phyloP scores from a whole-genome alignment of 2,329 filamentous ascomycete genomes.

The Ophiostoma piceae region DNA sequence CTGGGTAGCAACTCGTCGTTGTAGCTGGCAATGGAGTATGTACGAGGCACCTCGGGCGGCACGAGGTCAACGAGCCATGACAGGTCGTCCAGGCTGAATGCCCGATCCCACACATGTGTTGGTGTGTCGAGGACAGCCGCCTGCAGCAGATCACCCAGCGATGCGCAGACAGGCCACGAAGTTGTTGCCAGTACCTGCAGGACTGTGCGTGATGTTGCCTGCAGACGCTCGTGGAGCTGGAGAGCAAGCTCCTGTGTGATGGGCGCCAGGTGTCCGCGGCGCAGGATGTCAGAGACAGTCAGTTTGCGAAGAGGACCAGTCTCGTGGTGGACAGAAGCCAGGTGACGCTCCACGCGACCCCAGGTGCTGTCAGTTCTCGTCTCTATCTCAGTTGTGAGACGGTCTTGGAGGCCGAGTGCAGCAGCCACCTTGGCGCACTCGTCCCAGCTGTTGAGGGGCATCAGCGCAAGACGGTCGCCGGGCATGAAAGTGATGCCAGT shows the following conservation, averaged over 20 bases:
- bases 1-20: conserved; percentile 47
- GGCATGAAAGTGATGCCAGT: conserved; percentile 51
- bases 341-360: conserved; percentile 35
- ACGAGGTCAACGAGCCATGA: conserved; percentile 46
- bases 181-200: conserved; percentile 46
- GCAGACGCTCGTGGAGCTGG: conserved; percentile 44
- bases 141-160: conserved; percentile 48
- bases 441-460: conserved; percentile 51
- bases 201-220: conserved; percentile 46
- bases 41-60: conserved; percentile 46
- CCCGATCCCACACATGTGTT: conserved; percentile 46
- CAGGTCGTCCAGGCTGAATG: conserved; percentile 42
- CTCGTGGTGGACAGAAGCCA: background rate
- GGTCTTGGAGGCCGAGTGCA: conserved; percentile 45
- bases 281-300: conserved; percentile 46
- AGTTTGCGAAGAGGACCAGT: conserved; percentile 31
- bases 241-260: conserved; percentile 48
- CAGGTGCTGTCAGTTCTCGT: conserved; percentile 38
- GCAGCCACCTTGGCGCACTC: conserved; percentile 52
- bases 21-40: conserved; percentile 49
- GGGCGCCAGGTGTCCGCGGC: conserved; percentile 48
- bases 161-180: conserved; percentile 49
- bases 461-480: conserved; percentile 49
- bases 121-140: conserved; percentile 45
- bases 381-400: conserved; percentile 40